These are phyloP conservation scores for Sporothrix humicola DNA, from an alignment of 2,329 filamentous ascomycete species.

Conservation along the genomic window DNA sequence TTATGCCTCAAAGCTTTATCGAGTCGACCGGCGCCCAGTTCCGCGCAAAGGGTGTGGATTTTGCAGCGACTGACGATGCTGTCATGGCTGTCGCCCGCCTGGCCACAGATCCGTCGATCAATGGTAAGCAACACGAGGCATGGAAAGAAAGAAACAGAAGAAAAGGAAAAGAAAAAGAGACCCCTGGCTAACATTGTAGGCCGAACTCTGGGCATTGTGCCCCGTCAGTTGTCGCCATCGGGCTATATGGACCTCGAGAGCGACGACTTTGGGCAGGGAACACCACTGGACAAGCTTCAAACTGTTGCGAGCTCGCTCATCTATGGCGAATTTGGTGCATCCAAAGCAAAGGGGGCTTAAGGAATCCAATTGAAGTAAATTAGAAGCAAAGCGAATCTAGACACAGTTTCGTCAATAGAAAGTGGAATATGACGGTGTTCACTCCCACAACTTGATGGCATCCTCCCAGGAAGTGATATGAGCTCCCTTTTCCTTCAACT, in stretches of 20 bases:
- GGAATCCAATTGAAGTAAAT: not conserved
- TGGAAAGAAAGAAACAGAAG: too few species aligned
- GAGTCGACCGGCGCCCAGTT: not conserved
- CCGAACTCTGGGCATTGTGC: conserved; percentile 3
- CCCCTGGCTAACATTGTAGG: not conserved
- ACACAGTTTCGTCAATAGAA: not conserved
- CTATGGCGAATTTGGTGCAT: not conserved
- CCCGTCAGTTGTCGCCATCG: not conserved
- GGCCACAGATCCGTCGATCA: not conserved
- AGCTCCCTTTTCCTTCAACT: not conserved
- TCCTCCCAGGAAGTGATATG: not conserved
- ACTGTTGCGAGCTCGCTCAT: not conserved
- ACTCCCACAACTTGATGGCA: not conserved
- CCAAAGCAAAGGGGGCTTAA: not conserved
- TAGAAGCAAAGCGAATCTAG: not conserved
- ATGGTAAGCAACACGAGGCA: not conserved
- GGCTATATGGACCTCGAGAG: conserved; percentile 13
- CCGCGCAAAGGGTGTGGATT: not conserved
- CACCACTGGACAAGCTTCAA: not conserved
- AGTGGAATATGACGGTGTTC: not conserved
- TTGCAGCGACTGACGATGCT: not conserved
- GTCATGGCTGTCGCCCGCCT: not conserved
- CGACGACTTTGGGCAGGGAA: not conserved
- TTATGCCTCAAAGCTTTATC: not conserved
- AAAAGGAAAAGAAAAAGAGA: too few species aligned